These are phyloP conservation scores for Ammopiptanthus mongolicus DNA, from an alignment of 306 rosid genomes.

Conservation along the genomic window DNA sequence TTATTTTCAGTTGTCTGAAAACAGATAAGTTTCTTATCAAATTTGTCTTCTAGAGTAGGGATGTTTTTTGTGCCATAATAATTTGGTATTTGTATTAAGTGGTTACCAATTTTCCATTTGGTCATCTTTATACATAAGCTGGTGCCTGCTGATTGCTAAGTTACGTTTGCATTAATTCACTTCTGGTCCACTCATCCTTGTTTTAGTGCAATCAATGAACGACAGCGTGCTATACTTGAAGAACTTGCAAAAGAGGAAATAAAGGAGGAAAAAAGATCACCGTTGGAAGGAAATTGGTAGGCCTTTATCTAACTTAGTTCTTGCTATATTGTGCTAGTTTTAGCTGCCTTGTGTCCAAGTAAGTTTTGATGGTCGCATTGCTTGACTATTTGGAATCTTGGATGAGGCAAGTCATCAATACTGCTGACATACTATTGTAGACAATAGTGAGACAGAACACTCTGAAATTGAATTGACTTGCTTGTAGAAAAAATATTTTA, in stretches of 20 bases:
- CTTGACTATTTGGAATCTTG: neutral
- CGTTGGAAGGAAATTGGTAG: constrained; percentile 64
- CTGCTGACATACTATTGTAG: neutral
- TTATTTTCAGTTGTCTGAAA: neutral
- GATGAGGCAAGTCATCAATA: neutral
- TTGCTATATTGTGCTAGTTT: neutral
- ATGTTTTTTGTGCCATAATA: neutral
- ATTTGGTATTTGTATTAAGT: constrained; percentile 4
- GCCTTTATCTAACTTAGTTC: constrained; percentile 13
- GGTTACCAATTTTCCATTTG: neutral
- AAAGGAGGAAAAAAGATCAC: constrained; percentile 36
- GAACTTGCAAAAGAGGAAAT: constrained; percentile 90
- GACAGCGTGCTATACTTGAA: constrained; percentile 79
- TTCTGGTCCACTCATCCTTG: constrained; percentile 16
- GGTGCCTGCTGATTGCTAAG: neutral
- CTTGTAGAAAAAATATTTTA: neutral
- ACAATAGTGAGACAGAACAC: neutral
- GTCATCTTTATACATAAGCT: neutral
- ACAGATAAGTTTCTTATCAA: neutral
- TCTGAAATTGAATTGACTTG: neutral
- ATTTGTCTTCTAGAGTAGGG: neutral
- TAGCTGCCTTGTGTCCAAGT: neutral
- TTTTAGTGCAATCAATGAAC: constrained; percentile 62
- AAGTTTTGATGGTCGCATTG: constrained; percentile 12
- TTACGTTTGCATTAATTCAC: constrained; percentile 27